phyloP scores from a whole-genome alignment of 2,329 filamentous ascomycete species.

The Thelonectria rubi region DNA sequence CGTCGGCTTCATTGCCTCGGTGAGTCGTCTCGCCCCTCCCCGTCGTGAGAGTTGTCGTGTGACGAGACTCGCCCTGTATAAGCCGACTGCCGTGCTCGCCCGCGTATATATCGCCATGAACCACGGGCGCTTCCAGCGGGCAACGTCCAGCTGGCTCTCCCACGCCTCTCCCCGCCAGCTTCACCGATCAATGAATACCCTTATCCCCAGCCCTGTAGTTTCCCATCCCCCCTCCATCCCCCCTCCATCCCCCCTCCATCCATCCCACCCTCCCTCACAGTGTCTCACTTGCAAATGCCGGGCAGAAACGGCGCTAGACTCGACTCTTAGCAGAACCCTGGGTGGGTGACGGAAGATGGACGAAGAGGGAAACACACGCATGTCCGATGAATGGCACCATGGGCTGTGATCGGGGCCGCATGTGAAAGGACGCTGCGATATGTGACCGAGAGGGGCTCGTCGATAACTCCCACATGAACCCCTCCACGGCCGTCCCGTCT shows the following conservation, averaged over 20 bases:
- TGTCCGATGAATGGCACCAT: slow-evolving; percentile 4
- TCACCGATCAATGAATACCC: no score
- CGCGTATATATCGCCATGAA: not conserved
- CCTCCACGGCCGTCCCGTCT: not conserved
- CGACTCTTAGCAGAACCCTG: no score
- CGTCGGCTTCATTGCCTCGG: not conserved
- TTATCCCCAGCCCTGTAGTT: not conserved
- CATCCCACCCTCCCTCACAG: no score
- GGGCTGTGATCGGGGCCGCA: slow-evolving; percentile 3
- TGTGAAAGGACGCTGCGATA: slow-evolving; percentile 2
- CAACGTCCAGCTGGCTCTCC: no score
- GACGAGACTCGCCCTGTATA: slow-evolving; percentile 1
- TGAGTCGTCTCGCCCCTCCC: not conserved
- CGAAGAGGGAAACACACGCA: not conserved
- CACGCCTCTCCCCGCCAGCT: no score
- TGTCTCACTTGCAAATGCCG: not conserved
- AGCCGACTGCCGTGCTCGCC: not conserved
- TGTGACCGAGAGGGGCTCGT: slow-evolving; percentile 5
- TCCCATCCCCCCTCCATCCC: not conserved
- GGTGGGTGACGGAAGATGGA: not conserved
- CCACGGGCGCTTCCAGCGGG: not conserved
- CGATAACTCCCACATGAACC: slow-evolving; percentile 1
- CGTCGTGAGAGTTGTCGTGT: not conserved
- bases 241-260: no score
- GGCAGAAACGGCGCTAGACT: not conserved